Evolutionary conservation across 257 asterid genomes (phyloP).

Genomic region (Perilla frutescens): DNA sequence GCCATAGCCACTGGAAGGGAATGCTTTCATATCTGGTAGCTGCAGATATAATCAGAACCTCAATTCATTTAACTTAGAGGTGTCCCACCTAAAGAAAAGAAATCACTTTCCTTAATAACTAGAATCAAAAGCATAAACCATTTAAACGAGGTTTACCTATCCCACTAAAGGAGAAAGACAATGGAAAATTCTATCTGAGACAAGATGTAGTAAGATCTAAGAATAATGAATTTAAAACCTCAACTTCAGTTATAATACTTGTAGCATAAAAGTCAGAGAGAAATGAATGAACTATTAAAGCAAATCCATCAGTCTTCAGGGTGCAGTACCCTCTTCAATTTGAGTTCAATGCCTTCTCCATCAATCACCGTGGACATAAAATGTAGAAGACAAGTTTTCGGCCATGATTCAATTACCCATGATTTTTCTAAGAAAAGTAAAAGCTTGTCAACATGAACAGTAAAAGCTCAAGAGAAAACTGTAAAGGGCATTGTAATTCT

Average conservation of each 20-base stretch:
- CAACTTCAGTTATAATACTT: conserved; percentile 9
- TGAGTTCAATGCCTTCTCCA: conserved; percentile 11
- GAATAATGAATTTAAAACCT: not conserved
- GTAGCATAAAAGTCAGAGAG: conserved; percentile 9
- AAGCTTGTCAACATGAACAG: not conserved
- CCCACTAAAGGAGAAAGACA: conserved; percentile 19
- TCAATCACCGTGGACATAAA: conserved; percentile 20
- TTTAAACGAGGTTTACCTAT: conserved; percentile 27
- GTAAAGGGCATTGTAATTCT: conserved; percentile 5
- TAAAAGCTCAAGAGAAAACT: not conserved
- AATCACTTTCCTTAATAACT: not conserved
- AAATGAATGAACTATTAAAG: conserved; percentile 15
- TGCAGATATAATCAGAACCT: conserved; percentile 13
- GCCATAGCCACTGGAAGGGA: conserved; percentile 21
- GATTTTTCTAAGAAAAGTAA: conserved; percentile 20
- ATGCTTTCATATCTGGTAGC: conserved; percentile 22
- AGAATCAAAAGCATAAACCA: conserved; percentile 26
- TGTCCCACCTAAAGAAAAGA: not conserved
- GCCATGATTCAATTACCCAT: not conserved
- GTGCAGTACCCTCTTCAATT: not conserved
- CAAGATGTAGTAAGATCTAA: conserved; percentile 20
- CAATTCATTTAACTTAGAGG: conserved; percentile 9
- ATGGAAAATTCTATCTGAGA: conserved; percentile 1
- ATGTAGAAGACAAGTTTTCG: conserved; percentile 13
- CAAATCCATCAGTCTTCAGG: conserved; percentile 22